Base-by-base conservation (phyloP, 257 asterid species). In the Phtheirospermum japonicum region DNA sequence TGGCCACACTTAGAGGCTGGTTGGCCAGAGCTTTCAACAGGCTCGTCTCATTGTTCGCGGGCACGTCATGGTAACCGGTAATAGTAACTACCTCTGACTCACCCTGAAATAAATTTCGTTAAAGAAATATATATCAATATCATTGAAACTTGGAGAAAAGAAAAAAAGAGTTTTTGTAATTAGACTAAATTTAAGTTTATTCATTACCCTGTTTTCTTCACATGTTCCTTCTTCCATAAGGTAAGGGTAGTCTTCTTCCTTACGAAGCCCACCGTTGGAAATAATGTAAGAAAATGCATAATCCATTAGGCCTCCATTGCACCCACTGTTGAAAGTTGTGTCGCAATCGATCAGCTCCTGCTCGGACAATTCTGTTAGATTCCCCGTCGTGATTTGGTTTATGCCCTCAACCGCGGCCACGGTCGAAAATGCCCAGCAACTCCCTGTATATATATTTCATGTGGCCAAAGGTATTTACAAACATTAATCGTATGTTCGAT, bases 361-460 rank as follows among this genome's bases (percentile, higher is more conserved):
- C 61, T 86, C 95, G 0, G 95, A 86, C 50, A 86, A 59, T 28
- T 80, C 83, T 0, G 89, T 82, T 32, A 86, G 71, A 66, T 86
- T 84, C 46, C 91, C 89, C 0, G 89, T 81, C 48, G 74, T 84
- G 4, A 86, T 83, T 53, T 81, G 87, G 81, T 86, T 83, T 45
- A 86, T 86, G 60, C 95, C 91, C 65, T 86, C 95, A 0, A 86
- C 91, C 16, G 91, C 88, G 61, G 89, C 91, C 50, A 86, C 87
- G 0, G 95, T 86, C 36, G 95, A 83, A 67, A 86, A 86, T 11
- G 95, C 95, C 95, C 95, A 86, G 53, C 95, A 86, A 70, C 95
- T 86, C 28, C 95, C 95, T 86, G 79, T 73, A 65, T 73, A 67
- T 33, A 13, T 42, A 51, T 36, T 13, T 9, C 39, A 5, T 56